Base-by-base conservation (phyloP, 2,329 filamentous ascomycete genomes). In the Trichoderma sp. region DNA sequence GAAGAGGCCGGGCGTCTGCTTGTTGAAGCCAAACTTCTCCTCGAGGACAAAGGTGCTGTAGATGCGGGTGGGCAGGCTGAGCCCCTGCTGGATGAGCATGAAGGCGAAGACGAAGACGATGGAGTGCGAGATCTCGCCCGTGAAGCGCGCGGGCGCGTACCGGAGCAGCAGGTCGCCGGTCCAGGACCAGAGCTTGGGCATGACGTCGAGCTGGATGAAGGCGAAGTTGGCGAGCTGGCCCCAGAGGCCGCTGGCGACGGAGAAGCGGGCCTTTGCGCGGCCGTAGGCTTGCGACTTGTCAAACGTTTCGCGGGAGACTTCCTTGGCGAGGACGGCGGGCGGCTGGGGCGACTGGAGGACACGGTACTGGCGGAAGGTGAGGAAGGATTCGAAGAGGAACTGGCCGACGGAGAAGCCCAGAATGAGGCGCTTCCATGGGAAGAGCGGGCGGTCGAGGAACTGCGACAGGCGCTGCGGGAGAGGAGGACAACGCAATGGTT, bases 1-100 rank as follows among this genome's bases (percentile, higher is more conserved):
- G 83, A 94, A 99, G 34, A 98, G 83, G 77, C 88, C 88, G 63
- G 92, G 81, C 0, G 95, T 98, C 83, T 97, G 93, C 82, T 99
- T 99, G 80, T 99, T 99, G 86, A 99, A 99, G 57, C 95, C 95
- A 72, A 96, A 99, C 75, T 92, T 91, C 80, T 97, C 93, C 79
- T 99, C 95, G 64, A 99, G 83, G 55, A 98, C 91, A 74, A 99
- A 99, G 14, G 92, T 95, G 80, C 93, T 89, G 82, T 98, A 99
- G 77, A 97, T 88, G 63, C 88, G 90, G 67, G 88, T 85, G 3
- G 95, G 95, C 61, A 98, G 81, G 65, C 89, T 90, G 68, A 97
- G 80, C 63, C 91, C 70, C 73, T 94, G 92, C 71, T 93, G 90
- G 72, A 96, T 85, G 72, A 96, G 78, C 72, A 92, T 90, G 78